These are phyloP conservation scores for Globisporangium barbulae DNA, from an alignment of 352 stramenopile species.

Conservation along the genomic window DNA sequence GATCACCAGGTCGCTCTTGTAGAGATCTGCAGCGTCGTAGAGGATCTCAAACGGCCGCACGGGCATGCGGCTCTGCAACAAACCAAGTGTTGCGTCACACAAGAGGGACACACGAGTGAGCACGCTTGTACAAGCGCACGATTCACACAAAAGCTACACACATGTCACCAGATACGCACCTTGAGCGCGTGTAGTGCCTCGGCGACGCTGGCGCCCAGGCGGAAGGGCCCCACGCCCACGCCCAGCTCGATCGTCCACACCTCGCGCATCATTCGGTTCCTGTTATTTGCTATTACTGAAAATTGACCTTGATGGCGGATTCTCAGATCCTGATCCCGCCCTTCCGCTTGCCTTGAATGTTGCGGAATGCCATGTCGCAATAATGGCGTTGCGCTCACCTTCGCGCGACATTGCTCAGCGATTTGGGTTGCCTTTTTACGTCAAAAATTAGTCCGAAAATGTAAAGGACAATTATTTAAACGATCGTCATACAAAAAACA, in stretches of 20 bases:
- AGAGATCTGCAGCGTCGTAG: slow-evolving; percentile 66
- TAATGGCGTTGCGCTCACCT: neutral
- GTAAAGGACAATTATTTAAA: neutral
- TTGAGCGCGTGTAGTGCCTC: slow-evolving; percentile 78
- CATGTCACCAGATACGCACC: slow-evolving; percentile 18
- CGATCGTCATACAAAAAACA: neutral
- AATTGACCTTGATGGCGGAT: slow-evolving; percentile 1
- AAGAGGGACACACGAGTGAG: neutral
- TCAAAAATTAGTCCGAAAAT: neutral
- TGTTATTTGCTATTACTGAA: slow-evolving; percentile 1
- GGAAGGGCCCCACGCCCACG: slow-evolving; percentile 73
- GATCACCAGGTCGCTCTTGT: slow-evolving; percentile 58
- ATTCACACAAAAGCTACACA: neutral
- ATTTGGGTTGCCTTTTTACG: neutral
- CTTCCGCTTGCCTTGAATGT: neutral
- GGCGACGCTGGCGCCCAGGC: slow-evolving; percentile 64
- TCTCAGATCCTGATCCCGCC: slow-evolving; percentile 1
- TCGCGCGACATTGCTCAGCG: neutral
- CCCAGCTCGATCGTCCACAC: slow-evolving; percentile 85
- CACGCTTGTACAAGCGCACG: neutral
- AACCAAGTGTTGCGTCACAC: neutral
- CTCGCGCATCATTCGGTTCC: slow-evolving; percentile 54
- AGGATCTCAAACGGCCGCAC: slow-evolving; percentile 75
- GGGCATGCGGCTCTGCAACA: slow-evolving; percentile 53
- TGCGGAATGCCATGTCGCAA: neutral